Percentiles rank a stretch among this genome's conserved stretches.
Evolutionary conservation across 1,284 basidiomycete species (phyloP).

Genomic region (Phenoliferia sp.): DNA sequence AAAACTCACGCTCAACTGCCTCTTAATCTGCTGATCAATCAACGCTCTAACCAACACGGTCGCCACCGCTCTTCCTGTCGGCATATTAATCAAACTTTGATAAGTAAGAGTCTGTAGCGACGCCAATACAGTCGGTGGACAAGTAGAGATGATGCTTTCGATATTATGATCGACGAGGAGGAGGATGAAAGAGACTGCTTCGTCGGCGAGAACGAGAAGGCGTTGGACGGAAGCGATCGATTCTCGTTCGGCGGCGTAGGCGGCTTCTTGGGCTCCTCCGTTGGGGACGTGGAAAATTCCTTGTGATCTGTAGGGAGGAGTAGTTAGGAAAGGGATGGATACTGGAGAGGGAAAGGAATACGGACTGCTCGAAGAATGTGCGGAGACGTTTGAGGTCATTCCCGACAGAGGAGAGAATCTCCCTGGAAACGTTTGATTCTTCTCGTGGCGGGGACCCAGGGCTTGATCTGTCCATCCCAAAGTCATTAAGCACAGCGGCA

Average conservation of each 20-base stretch:
- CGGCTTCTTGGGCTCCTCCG: conserved; percentile 22
- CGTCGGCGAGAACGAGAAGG: conserved; percentile 75
- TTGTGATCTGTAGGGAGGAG: conserved; percentile 14
- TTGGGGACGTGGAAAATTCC: conserved; percentile 25
- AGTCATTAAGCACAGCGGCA: background rate
- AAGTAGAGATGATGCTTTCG: conserved; percentile 77
- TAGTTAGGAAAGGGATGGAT: background rate
- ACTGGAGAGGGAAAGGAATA: background rate
- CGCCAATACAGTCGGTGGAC: conserved; percentile 58
- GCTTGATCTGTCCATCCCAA: background rate
- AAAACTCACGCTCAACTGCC: conserved; percentile 77
- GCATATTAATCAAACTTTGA: conserved; percentile 74
- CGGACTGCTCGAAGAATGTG: conserved; percentile 56
- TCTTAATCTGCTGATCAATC: conserved; percentile 95
- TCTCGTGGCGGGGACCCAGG: conserved; percentile 50
- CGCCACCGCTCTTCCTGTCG: conserved; percentile 75
- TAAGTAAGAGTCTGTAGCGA: conserved; percentile 67
- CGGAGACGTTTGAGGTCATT: conserved; percentile 71
- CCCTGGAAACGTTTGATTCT: conserved; percentile 59
- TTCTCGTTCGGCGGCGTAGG: conserved; percentile 64
- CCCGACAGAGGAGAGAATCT: conserved; percentile 62
- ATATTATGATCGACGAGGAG: conserved; percentile 87
- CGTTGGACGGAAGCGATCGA: conserved; percentile 67
- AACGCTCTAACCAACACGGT: conserved; percentile 87
- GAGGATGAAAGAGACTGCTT: conserved; percentile 87